Evolutionary conservation across 345 rosid species (phyloP).

Genomic region (Alliaria petiolata): DNA sequence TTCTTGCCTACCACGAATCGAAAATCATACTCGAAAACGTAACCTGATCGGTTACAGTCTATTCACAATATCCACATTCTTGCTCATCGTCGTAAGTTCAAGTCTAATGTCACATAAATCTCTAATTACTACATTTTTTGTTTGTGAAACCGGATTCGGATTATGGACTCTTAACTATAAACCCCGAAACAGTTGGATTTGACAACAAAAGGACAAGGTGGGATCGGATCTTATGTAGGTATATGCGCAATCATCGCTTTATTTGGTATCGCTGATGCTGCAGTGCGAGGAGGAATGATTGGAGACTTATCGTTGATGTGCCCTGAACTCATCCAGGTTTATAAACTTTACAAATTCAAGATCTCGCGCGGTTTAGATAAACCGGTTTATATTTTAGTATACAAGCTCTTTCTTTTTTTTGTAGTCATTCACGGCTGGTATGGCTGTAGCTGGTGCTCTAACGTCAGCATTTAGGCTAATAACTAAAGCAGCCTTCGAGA

Average conservation of each 20-base stretch:
- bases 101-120: background rate
- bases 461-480: slow-evolving; percentile 70
- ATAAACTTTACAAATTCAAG: background rate
- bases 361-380: background rate
- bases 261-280: slow-evolving; percentile 81
- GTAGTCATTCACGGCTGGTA: slow-evolving; percentile 75
- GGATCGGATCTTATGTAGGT: slow-evolving; percentile 53
- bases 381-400: background rate
- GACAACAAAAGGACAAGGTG: slow-evolving; percentile 71
- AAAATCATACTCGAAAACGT: slow-evolving; percentile 56
- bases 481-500: slow-evolving; percentile 72
- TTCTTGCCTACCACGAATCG: slow-evolving; percentile 58
- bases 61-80: slow-evolving; percentile 47
- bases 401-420: background rate
- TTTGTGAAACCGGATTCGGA: no score
- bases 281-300: slow-evolving; percentile 82
- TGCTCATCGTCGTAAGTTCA: slow-evolving; percentile 66
- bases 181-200: slow-evolving; percentile 57
- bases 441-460: slow-evolving; percentile 78
- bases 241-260: slow-evolving; percentile 53
- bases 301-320: slow-evolving; percentile 85
- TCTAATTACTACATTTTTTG: no score
- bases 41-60: slow-evolving; percentile 60
- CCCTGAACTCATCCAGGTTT: slow-evolving; percentile 84
- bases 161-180: background rate